Percentiles rank a stretch among this genome's conserved stretches.
Conservation (phyloP, 495 filamentous ascomycete genomes). For the Penicillium diatomitis region DNA sequence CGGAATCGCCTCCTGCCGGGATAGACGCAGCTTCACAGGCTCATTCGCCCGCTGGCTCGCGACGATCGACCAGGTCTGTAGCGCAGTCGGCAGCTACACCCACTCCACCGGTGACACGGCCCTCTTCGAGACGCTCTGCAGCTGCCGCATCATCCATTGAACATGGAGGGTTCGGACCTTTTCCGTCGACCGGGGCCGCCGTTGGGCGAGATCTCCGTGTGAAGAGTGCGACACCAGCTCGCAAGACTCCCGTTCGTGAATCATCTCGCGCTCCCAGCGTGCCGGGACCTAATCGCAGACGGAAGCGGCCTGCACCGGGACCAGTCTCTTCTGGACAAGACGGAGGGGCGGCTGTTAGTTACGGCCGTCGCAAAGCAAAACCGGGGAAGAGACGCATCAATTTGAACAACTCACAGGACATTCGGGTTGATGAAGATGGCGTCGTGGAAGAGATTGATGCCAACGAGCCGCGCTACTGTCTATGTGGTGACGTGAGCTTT, state of each 20-base stretch:
- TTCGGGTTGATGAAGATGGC: slow-evolving; percentile 39
- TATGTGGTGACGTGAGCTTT: slow-evolving; percentile 86
- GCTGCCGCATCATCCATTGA: slow-evolving; percentile 27
- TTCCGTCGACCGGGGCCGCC: slow-evolving; percentile 5
- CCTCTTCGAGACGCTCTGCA: slow-evolving; percentile 38
- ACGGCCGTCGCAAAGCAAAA: slow-evolving; percentile 72
- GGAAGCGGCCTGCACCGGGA: slow-evolving; percentile 69
- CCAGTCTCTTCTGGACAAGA: slow-evolving; percentile 59
- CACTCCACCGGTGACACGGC: slow-evolving; percentile 30
- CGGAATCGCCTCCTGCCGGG: slow-evolving; percentile 9
- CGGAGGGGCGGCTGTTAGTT: slow-evolving; percentile 64
- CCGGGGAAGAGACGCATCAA: slow-evolving; percentile 49
- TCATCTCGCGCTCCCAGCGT: slow-evolving; percentile 37
- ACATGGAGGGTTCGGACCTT: slow-evolving; percentile 7
- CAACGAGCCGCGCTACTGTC: slow-evolving; percentile 79
- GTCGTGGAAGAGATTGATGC: slow-evolving; percentile 70
- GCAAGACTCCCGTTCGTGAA: slow-evolving; percentile 45
- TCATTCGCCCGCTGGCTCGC: slow-evolving; percentile 22
- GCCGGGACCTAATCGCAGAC: slow-evolving; percentile 40
- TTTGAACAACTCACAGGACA: slow-evolving; percentile 27
- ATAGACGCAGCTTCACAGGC: slow-evolving; percentile 14
- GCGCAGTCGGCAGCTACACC: slow-evolving; percentile 14
- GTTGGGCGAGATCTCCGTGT: slow-evolving; percentile 34
- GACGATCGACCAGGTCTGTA: slow-evolving; percentile 15
- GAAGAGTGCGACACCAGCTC: slow-evolving; percentile 39